phyloP scores from a whole-genome alignment of 352 stramenopile species.

The Phytophthora pinifolia region DNA sequence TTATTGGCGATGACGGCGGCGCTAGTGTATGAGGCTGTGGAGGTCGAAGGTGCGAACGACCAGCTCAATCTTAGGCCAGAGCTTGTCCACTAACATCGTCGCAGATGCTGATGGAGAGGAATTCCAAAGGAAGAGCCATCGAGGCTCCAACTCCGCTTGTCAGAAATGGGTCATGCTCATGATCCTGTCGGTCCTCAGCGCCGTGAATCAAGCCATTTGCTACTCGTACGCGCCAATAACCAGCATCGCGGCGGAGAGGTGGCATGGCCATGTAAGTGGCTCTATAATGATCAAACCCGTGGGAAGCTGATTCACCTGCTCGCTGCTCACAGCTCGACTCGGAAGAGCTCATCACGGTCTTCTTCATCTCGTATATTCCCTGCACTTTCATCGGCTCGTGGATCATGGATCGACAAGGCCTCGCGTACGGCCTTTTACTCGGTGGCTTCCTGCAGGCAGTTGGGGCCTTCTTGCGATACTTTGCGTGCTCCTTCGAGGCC shows the following conservation, averaged over 20 bases:
- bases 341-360: conserved; percentile 76
- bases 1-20: too few relatives aligned
- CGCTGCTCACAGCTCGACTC: conserved; percentile 43
- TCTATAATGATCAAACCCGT: too few relatives aligned
- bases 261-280: conserved; percentile 39
- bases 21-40: too few relatives aligned
- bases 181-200: conserved; percentile 53
- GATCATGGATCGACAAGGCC: conserved; percentile 69
- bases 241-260: conserved; percentile 49
- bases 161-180: conserved; percentile 66
- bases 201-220: conserved; percentile 53
- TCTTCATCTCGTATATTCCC: conserved; percentile 75
- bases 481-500: conserved; percentile 29
- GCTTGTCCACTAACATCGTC: not conserved
- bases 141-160: not conserved
- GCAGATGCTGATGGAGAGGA: not conserved
- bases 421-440: conserved; percentile 60
- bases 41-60: too few relatives aligned
- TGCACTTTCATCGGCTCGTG: conserved; percentile 77
- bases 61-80: too few relatives aligned
- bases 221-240: conserved; percentile 75
- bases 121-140: not conserved
- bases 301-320: not conserved
- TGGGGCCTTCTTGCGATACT: conserved; percentile 45
- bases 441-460: conserved; percentile 52